phyloP scores from a whole-genome alignment of 1,284 basidiomycete species.

The Phlebopus sp. region DNA sequence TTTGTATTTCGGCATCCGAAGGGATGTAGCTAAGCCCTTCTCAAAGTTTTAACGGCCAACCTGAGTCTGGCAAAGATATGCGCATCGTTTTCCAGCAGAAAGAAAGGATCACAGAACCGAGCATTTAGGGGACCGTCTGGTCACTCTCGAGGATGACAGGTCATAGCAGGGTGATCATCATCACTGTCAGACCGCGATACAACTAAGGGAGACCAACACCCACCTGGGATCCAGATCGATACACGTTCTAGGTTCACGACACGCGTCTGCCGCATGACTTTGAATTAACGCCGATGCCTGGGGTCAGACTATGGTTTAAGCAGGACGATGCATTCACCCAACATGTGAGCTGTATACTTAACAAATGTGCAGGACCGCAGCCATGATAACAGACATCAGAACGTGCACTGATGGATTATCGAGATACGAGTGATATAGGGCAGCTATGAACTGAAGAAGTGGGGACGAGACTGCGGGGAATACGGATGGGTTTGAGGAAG shows the following conservation, averaged over 20 bases:
- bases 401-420: background rate
- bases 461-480: too few species aligned
- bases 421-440: background rate
- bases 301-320: too few species aligned
- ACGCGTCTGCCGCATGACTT: slow-evolving; percentile 8
- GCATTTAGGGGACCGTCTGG: background rate
- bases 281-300: too few species aligned
- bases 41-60: too few species aligned
- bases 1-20: background rate
- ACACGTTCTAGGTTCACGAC: background rate
- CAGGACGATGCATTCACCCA: background rate
- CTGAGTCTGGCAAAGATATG: too few species aligned
- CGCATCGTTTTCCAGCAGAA: background rate
- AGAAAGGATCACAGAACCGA: background rate
- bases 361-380: background rate
- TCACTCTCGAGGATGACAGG: background rate
- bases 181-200: background rate
- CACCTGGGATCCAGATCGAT: too few species aligned
- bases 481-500: too few species aligned
- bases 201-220: background rate
- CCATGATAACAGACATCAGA: background rate
- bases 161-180: background rate
- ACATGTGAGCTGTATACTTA: background rate
- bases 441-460: background rate
- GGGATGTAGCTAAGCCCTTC: background rate